Percentiles rank a stretch among this genome's conserved stretches.
phyloP scores from a whole-genome alignment of 257 asterid species.

The Solanum lycopersicoides region DNA sequence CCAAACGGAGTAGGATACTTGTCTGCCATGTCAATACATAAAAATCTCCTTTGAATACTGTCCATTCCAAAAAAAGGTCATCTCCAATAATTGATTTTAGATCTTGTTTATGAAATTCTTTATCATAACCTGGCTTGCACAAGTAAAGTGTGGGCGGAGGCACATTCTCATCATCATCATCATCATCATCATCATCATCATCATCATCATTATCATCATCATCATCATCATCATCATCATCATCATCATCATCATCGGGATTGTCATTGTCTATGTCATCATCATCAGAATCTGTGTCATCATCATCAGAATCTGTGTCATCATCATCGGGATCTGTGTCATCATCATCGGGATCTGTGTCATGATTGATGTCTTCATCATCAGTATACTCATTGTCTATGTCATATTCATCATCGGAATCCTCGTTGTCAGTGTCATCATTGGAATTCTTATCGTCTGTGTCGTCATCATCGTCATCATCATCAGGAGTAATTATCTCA shows the following conservation, averaged over 20 bases:
- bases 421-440: too few species aligned
- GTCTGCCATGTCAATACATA: background rate
- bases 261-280: background rate
- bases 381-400: too few species aligned
- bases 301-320: too few species aligned
- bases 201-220: too few species aligned
- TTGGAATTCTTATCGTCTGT: too few species aligned
- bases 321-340: background rate
- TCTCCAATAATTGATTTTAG: background rate
- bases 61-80: background rate
- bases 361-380: too few species aligned
- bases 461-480: background rate
- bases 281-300: background rate
- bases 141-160: background rate
- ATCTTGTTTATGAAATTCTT: background rate
- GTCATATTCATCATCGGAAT: too few species aligned
- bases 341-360: background rate
- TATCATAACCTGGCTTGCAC: background rate
- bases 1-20: too few species aligned
- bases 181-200: too few species aligned
- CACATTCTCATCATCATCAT: background rate
- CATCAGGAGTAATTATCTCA: background rate
- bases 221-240: rapidly evolving
- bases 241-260: too few species aligned
- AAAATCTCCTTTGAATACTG: background rate